Conservation (phyloP, 768 basidiomycete species). For the Boletus barrowsii region DNA sequence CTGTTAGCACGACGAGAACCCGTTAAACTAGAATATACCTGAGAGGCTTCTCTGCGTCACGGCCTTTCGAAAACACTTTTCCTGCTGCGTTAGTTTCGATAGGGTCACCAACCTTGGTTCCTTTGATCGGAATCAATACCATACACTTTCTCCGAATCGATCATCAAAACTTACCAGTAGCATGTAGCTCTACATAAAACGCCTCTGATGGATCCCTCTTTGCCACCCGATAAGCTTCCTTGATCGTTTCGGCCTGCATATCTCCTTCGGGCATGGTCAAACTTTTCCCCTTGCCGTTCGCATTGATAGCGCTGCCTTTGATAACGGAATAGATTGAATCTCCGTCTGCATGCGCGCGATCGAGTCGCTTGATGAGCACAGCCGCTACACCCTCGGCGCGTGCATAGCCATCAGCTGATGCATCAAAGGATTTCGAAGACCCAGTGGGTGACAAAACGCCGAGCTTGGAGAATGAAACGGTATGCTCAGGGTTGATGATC, state of each 20-base stretch:
- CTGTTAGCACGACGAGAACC: background rate
- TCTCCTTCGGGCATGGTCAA: constrained; percentile 35
- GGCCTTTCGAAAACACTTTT: constrained; percentile 27
- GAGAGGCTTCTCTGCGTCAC: constrained; percentile 16
- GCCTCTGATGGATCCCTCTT: constrained; percentile 36
- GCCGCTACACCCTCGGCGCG: constrained; percentile 30
- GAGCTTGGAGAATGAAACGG: constrained; percentile 26
- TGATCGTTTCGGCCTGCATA: constrained; percentile 34
- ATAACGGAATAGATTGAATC: constrained; percentile 32
- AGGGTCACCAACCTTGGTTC: constrained; percentile 47
- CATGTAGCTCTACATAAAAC: constrained; percentile 50
- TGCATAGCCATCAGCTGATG: constrained; percentile 32
- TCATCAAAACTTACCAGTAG: constrained; percentile 35
- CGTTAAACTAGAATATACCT: constrained; percentile 3
- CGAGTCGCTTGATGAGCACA: constrained; percentile 34
- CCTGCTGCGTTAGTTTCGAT: constrained; percentile 51
- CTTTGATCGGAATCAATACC: constrained; percentile 8
- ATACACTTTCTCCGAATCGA: background rate
- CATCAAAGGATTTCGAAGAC: constrained; percentile 33
- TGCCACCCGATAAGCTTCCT: constrained; percentile 29
- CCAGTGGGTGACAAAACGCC: constrained; percentile 35
- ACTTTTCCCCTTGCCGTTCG: constrained; percentile 33
- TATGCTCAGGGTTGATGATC: constrained; percentile 28
- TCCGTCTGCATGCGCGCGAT: constrained; percentile 29
- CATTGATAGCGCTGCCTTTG: constrained; percentile 33